These are phyloP conservation scores for Zychaea mexicana DNA, from an alignment of 371 early-diverging fungal genomes.

Conservation along the genomic window DNA sequence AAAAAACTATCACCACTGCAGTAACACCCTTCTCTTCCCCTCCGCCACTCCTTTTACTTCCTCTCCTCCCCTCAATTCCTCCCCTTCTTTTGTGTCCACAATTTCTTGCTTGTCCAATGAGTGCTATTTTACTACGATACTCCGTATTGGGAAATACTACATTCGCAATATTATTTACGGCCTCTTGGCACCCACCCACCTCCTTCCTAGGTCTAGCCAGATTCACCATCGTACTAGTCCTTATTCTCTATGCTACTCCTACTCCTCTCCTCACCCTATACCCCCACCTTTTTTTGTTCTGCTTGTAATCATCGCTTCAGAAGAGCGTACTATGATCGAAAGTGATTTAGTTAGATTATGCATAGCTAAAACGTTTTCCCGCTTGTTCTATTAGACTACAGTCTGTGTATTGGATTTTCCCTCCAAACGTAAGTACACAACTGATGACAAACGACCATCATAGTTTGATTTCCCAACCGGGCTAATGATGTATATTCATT, in stretches of 20 bases:
- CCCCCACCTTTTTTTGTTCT: too few relatives aligned
- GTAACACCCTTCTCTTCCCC: not conserved
- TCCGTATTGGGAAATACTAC: too few relatives aligned
- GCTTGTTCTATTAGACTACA: slow-evolving; percentile 25
- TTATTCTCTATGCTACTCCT: too few relatives aligned
- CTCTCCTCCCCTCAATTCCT: not conserved
- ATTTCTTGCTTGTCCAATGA: not conserved
- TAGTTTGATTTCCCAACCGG: not conserved
- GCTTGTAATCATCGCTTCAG: too few relatives aligned
- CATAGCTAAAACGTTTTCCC: not conserved
- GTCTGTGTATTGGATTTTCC: slow-evolving; percentile 36
- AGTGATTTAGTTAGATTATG: too few relatives aligned
- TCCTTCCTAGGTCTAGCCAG: too few relatives aligned
- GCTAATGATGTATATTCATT: not conserved
- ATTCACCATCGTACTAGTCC: too few relatives aligned
- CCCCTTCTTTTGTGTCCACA: not conserved
- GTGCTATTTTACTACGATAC: too few relatives aligned
- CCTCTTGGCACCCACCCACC: too few relatives aligned
- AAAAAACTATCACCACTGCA: not conserved
- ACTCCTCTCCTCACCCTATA: too few relatives aligned
- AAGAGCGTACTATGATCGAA: too few relatives aligned
- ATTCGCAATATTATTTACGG: too few relatives aligned
- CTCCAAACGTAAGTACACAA: slow-evolving; percentile 53
- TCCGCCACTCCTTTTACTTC: not conserved
- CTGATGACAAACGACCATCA: not conserved